Evolutionary conservation across 495 filamentous ascomycete species (phyloP).

Genomic region (Xylaria intraflava): DNA sequence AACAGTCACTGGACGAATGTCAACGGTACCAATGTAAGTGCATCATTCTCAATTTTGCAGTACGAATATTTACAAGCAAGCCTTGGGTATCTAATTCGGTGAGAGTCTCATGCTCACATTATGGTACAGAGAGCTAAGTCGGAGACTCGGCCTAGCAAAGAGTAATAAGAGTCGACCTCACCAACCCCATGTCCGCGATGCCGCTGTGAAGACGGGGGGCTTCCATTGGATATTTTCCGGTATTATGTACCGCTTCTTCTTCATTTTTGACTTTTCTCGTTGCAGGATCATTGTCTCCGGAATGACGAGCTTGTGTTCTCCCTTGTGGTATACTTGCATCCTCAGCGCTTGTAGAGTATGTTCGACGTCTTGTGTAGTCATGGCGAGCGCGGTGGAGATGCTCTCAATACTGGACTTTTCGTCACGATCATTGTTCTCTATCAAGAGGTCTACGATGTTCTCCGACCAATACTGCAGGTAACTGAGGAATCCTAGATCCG

Average conservation of each 20-base stretch:
- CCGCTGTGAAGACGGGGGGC: constrained; percentile 88
- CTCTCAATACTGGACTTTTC: constrained; percentile 75
- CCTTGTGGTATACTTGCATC: constrained; percentile 91
- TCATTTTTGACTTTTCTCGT: constrained; percentile 64
- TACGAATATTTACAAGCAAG: neutral
- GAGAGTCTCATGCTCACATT: neutral
- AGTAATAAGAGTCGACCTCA: neutral
- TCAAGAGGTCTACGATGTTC: constrained; percentile 76
- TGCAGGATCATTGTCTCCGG: constrained; percentile 61
- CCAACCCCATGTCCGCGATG: constrained; percentile 93
- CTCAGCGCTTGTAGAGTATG: constrained; percentile 87
- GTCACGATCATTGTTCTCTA: constrained; percentile 52
- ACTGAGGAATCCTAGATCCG: constrained; percentile 81
- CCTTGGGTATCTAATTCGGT: constrained; percentile 11
- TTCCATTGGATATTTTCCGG: constrained; percentile 83
- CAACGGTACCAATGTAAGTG: too few species aligned
- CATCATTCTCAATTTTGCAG: neutral
- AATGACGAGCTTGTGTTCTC: constrained; percentile 86
- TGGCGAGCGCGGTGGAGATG: constrained; percentile 68
- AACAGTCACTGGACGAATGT: neutral
- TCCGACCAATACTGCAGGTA: constrained; percentile 98
- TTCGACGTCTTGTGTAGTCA: constrained; percentile 93
- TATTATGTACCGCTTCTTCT: constrained; percentile 66
- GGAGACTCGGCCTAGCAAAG: neutral
- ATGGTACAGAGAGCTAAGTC: neutral